A percentile compares a stretch with the other conserved stretches of the same genome.
Conservation (phyloP, 805 yeast genomes). For the Spathaspora arborariae region DNA sequence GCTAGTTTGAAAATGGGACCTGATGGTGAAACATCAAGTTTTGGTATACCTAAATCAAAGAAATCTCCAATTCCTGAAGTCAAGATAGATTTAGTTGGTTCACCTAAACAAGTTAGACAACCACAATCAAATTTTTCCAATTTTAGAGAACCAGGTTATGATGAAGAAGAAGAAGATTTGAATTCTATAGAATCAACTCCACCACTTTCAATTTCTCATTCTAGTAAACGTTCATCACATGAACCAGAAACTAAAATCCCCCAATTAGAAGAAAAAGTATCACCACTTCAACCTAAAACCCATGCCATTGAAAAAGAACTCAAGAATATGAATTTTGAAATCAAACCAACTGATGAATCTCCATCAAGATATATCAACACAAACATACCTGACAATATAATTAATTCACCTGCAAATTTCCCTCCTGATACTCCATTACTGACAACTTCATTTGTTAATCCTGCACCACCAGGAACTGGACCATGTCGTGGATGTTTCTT, state of each 20-base stretch:
- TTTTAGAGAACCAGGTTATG: constrained; percentile 4
- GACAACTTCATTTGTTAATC: constrained; percentile 1
- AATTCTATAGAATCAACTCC: constrained; percentile 3
- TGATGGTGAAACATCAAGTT: too few species aligned
- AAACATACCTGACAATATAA: not conserved
- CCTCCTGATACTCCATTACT: constrained; percentile 6
- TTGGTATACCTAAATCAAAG: too few species aligned
- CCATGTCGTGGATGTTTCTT: constrained; percentile 75
- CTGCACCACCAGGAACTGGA: constrained; percentile 62
- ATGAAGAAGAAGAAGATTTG: not conserved
- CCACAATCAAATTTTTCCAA: constrained; percentile 1
- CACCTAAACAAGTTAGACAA: not conserved
- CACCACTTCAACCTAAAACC: constrained; percentile 33
- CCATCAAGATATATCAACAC: constrained; percentile 8
- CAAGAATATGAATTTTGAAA: constrained; percentile 23
- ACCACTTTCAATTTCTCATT: not conserved
- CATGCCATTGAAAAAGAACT: constrained; percentile 32
- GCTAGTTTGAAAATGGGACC: constrained; percentile 26
- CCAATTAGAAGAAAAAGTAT: not conserved
- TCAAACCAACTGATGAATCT: constrained; percentile 7
- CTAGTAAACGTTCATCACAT: not conserved
- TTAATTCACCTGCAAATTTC: not conserved
- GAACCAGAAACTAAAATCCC: not conserved
- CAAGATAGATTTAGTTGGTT: not conserved
- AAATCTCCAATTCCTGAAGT: not conserved